Conservation (phyloP, 176 grass and related monocot species). For the Oryza australiensis region DNA sequence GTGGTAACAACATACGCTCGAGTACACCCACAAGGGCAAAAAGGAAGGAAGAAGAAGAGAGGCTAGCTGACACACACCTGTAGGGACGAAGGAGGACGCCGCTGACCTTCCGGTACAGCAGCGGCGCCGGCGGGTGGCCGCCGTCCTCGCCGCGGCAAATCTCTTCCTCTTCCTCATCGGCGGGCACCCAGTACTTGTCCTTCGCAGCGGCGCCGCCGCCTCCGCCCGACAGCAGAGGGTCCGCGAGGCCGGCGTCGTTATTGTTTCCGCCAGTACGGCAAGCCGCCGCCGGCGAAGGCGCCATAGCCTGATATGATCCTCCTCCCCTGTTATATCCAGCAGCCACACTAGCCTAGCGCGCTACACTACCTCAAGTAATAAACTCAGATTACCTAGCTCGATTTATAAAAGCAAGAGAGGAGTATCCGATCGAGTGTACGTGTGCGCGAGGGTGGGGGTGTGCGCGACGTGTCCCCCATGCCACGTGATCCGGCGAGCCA, state of each 20-base stretch:
- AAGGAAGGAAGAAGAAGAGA: neutral
- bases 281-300: neutral
- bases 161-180: slow-evolving; percentile 4
- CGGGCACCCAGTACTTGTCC: slow-evolving; percentile 20
- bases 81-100: neutral
- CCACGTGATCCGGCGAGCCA: neutral
- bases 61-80: neutral
- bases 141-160: neutral
- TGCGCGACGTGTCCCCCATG: neutral
- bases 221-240: slow-evolving; percentile 11
- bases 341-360: neutral
- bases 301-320: neutral
- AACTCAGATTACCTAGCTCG: too few relatives aligned
- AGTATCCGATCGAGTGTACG: neutral
- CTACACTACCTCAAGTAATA: too few relatives aligned
- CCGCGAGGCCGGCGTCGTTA: neutral
- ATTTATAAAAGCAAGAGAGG: neutral
- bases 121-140: neutral
- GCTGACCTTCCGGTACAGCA: neutral
- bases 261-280: neutral
- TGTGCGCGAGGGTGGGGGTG: too few relatives aligned
- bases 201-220: neutral
- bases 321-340: neutral
- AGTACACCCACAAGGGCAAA: neutral
- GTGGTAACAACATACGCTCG: too few relatives aligned